phyloP scores from a whole-genome alignment of 805 yeast genomes.

The Hanseniaspora singularis region DNA sequence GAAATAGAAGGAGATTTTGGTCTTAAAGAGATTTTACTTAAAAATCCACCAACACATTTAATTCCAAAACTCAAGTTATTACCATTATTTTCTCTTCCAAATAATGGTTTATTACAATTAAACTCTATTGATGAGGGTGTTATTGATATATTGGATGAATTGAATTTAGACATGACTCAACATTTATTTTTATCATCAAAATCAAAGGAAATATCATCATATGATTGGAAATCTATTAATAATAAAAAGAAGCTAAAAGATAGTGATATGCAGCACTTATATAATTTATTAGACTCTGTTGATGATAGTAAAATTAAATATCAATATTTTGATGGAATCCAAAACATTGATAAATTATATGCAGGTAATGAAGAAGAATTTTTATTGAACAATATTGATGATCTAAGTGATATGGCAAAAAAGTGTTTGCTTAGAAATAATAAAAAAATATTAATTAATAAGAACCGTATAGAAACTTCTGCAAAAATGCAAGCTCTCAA shows the following conservation, averaged over 20 bases:
- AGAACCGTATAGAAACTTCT: too few relatives aligned
- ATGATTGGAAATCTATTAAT: background rate
- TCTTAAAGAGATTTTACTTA: too few relatives aligned
- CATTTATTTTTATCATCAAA: too few relatives aligned
- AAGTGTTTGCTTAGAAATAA: too few relatives aligned
- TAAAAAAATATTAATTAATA: too few relatives aligned
- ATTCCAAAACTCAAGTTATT: slow-evolving; percentile 4
- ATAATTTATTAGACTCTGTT: background rate
- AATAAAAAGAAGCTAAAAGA: background rate
- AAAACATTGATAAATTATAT: background rate
- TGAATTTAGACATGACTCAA: too few relatives aligned
- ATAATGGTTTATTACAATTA: background rate
- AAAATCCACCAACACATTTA: too few relatives aligned
- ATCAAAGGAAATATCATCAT: too few relatives aligned
- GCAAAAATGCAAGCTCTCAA: too few relatives aligned
- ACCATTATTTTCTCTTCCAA: background rate
- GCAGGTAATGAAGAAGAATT: too few relatives aligned
- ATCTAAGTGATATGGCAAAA: slow-evolving; percentile 23
- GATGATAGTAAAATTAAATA: slow-evolving; percentile 1
- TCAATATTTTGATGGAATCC: background rate
- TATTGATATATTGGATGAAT: background rate
- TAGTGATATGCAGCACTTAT: background rate
- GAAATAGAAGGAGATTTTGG: too few relatives aligned
- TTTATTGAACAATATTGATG: too few relatives aligned
- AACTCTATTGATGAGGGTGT: background rate